These are phyloP conservation scores for Aspergillus sp. DNA, from an alignment of 2,329 filamentous ascomycete genomes.

Conservation along the genomic window DNA sequence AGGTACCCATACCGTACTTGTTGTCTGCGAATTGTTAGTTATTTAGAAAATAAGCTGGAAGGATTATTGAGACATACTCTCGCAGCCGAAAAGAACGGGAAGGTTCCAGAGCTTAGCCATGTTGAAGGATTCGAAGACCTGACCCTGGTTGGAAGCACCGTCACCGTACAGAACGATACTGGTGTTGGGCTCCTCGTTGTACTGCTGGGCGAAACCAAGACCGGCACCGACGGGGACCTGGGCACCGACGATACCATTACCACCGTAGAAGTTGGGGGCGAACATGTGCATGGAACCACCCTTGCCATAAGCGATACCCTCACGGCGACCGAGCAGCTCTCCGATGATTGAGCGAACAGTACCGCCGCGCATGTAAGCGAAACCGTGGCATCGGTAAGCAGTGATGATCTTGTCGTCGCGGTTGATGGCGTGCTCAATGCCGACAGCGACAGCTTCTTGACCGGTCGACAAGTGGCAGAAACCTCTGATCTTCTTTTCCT, in stretches of 20 bases:
- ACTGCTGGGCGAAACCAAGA: conserved; percentile 95
- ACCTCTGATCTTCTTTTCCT: conserved; percentile 99
- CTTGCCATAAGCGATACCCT: conserved; percentile 98
- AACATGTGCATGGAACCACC: conserved; percentile 99
- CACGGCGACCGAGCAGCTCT: conserved; percentile 89
- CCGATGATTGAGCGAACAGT: conserved; percentile 90
- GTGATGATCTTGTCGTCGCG: conserved; percentile 94
- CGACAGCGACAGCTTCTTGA: conserved; percentile 94
- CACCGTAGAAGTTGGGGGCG: conserved; percentile 93
- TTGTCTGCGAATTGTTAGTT: conserved; percentile 66
- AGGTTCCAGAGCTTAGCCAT: conserved; percentile 99
- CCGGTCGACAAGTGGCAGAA: conserved; percentile 99
- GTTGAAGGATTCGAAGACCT: conserved; percentile 99
- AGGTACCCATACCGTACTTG: conserved; percentile 99
- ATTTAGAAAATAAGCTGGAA: not conserved
- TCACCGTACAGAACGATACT: conserved; percentile 93
- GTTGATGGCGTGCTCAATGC: conserved; percentile 93
- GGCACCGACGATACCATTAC: conserved; percentile 98
- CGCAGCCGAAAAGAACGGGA: conserved; percentile 92
- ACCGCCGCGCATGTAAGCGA: conserved; percentile 92
- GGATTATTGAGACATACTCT: conserved; percentile 67
- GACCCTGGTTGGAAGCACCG: conserved; percentile 97
- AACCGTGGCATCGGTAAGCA: conserved; percentile 98
- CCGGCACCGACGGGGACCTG: conserved; percentile 97
- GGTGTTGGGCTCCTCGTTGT: conserved; percentile 81